Base-by-base conservation (phyloP, 805 yeast species). In the Metschnikowia gelsemii region DNA sequence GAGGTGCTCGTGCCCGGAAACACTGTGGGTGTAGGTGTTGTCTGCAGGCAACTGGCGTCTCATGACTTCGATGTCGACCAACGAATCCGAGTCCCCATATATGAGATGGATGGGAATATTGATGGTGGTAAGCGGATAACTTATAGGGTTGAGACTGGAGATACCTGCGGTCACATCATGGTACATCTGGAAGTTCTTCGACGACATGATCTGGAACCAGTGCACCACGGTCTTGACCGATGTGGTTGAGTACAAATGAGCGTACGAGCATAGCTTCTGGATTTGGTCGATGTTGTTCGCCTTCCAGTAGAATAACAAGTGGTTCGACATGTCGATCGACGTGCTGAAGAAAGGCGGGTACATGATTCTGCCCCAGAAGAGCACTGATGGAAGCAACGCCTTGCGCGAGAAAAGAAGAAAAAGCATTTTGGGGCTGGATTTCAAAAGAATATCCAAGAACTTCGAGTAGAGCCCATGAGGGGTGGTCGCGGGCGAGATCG, bases 401-500 rank as follows among this genome's bases (percentile, higher is more conserved):
- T 79, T 73, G 38, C 78, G 68, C 2, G 96, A 95, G 59, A 90
- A 90, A 28, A 88, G 61, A 23, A 79, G 60, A 57, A 73, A 86
- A 55, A 90, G 66, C 28, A 88, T 61, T 39, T 78, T 70, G 1
- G 97, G 96, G 2, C 89, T 80, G 1, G 93, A 76, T 50, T 84
- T 78, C 46, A 87, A 78, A 34, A 91, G 68, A 0, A 85, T 73
- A 56, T 87, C 91, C 16, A 87, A 81, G 31, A 91, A 66, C 55
- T 81, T 78, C 48, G 90, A 86, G 47, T 82, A 80, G 29, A 90
- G 69, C 2, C 95, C 93, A 32, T 80, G 83, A 0, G 98, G 98
- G 0, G 95, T 84, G 75, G 91, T 84, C 1, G 97, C 97, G 0
- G 98, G 98, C 0, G 96, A 87, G 32, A 90, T 76, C 2, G 96